Evolutionary conservation across 2,329 filamentous ascomycete species (phyloP), one percentile per base, ranked within the genome.

Genomic region (Claviceps lovelessii): DNA sequence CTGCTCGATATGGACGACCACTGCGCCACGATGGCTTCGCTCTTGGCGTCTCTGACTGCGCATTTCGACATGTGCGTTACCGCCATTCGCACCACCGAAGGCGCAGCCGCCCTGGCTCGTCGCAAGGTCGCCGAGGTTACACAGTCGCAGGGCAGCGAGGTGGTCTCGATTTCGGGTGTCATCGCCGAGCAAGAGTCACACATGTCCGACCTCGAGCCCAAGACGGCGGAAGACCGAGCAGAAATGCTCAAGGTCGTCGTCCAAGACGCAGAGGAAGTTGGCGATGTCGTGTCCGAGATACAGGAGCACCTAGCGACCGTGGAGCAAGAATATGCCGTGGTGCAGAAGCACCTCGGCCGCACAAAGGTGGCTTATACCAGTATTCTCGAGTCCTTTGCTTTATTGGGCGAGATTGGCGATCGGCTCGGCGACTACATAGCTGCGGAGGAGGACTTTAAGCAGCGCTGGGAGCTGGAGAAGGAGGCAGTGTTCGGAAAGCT

Each of bases 61-160:
- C 91, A 97, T 70, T 96, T 95, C 66, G 91, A 97, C 67, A 81
- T 95, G 59, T 96, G 91, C 67, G 88, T 95, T 15, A 91, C 85
- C 1, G 91, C 91, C 0, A 85, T 96, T 47, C 87, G 90, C 57
- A 89, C 91, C 52, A 96, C 90, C 3, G 90, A 95, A 71, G 86
- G 86, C 35, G 86, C 84, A 5, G 82, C 83, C 13, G 85, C 82
- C 5, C 74, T 84, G 49, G 85, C 84, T 6, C 80, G 83, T 11
- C 78, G 80, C 52, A 85, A 81, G 59, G 85, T 82, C 0, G 84
- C 84, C 47, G 84, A 87, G 60, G 78, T 78, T 35, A 79, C 67
- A 63, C 76, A 66, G 62, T 79, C 64, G 58, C 77, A 69, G 55
- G 65, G 61, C 54, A 61, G 60, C 48, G 76, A 77, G 33, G 72